Conservation (phyloP, 1,139 yeast species). For the Pneumocystis wakefieldiae region DNA sequence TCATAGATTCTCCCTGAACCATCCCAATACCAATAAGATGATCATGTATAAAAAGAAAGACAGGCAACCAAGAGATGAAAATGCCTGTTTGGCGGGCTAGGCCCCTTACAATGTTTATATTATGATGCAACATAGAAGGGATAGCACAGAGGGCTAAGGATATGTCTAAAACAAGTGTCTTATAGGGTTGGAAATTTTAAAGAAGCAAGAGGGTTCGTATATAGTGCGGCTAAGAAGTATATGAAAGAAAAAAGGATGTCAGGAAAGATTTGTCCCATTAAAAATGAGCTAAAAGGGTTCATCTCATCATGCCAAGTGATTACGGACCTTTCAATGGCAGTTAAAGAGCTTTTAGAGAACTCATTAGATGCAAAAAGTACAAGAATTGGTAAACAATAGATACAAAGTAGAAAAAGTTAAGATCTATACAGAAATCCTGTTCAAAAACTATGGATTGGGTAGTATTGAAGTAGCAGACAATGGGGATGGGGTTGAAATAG, state of each 20-base stretch:
- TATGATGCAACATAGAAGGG: no score
- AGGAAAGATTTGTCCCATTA: background rate
- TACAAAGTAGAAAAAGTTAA: background rate
- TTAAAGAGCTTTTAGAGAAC: conserved; percentile 79
- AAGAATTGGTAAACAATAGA: background rate
- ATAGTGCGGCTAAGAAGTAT: background rate
- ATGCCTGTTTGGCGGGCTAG: background rate
- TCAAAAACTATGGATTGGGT: conserved; percentile 64
- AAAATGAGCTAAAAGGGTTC: background rate
- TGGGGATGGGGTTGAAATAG: conserved; percentile 53
- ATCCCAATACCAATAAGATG: conserved; percentile 61
- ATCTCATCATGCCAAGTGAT: conserved; percentile 92
- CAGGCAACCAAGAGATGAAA: conserved; percentile 55
- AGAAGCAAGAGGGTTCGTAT: no score
- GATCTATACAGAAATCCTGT: conserved; percentile 35
- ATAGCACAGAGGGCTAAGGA: no score
- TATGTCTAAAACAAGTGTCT: no score
- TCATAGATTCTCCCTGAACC: conserved; percentile 73
- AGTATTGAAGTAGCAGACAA: conserved; percentile 58
- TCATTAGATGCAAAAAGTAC: conserved; percentile 22
- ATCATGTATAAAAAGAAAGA: conserved; percentile 49
- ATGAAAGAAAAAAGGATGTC: background rate
- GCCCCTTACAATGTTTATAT: background rate
- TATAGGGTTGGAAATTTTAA: no score
- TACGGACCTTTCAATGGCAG: conserved; percentile 56